Evolutionary conservation across 2,329 filamentous ascomycete genomes (phyloP), one percentile per base, ranked within the genome.

Genomic region (Ambrosiella xylebori): DNA sequence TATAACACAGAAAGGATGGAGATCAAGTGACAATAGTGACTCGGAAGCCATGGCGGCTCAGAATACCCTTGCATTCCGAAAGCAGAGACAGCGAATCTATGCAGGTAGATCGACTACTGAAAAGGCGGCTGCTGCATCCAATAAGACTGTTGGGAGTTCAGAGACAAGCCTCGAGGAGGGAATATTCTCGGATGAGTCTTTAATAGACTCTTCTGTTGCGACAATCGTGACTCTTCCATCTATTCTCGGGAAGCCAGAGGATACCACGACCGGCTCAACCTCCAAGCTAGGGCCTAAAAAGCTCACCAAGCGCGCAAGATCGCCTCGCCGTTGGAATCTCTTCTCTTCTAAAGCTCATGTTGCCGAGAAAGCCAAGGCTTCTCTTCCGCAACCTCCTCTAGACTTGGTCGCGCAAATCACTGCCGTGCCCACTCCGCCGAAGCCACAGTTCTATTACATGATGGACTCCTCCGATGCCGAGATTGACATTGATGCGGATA

Each of bases 311-410:
- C 72, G 73, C 57, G 66, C 74, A 1, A 75, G 72, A 49, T 79
- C 77, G 35, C 79, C 79, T 27, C 74, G 76, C 7, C 81, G 77
- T 63, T 84, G 81, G 81, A 83, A 82, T 62, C 66, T 83, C 11
- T 84, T 84, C 63, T 74, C 58, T 38, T 47, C 37, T n/a, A 59
- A 59, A 11, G 44, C 51, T 38, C 73, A 67, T 40, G 57, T 37
- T 12, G 70, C 73, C 47, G 47, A 56, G 11, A 54, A 55, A n/a
- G 51, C 45, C 7, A 54, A 54, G 4, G 15, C 15, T 12, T 12
- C 37, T 6, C n/a, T 15, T 17, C 54, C 27, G 41, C 27, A 5
- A n/a, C 12, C 44, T 2, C 44, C 44, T 17, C 27, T 27, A 27
- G 27, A 27, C 27, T 27, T 50, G 35, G 45, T 9, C 4, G 41